Base-by-base conservation (phyloP, 2,329 filamentous ascomycete species). In the Xylaria multiplex region DNA sequence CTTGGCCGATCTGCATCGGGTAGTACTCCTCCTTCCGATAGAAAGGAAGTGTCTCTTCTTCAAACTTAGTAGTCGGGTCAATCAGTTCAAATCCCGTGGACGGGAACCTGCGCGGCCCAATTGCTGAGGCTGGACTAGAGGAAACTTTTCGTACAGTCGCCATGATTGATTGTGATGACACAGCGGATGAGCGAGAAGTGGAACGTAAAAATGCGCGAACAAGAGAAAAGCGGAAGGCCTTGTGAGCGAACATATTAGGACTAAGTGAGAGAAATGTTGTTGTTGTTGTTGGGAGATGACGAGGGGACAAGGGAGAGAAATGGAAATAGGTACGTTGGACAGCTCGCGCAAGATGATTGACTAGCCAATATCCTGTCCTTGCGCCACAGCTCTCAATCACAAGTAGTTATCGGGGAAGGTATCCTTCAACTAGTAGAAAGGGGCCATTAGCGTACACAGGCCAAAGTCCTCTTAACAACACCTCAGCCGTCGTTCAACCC, bases 21-120 rank as follows among this genome's bases (percentile, higher is more conserved):
- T 63, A 63, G 14, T 57, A 63, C 13, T 57, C 53, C 35, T 63
- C 60, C 22, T 22, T 52, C 14, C 5, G 32, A 24, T 63, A 63
- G n/a, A 52, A 63, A 27, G 60, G 60, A 27, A 58, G 24, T 13
- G 14, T 32, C 37, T 63, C 60, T 19, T 63, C 60, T 58, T 63
- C 60, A 52, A 63, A 13, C 53, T 45, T 63, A 3, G 11, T 35
- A 46, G 53, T 43, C 3, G 45, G 45, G 32, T 63, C 24, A 8
- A 57, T 45, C 37, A 63, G 2, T 32, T 63, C 35, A 52, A 63
- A 63, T 52, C 60, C 60, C 6, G 54, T 45, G 7, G 60, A 63
- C 22, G 60, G 53, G 45, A 63, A 57, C 35, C n/a, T 19, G 16
- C 59, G 62, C 43, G 62, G 49, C 42, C 22, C 42, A 24, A 43